These are phyloP conservation scores for Cymbidium sinense DNA, from an alignment of 106 monocot genomes.

Conservation along the genomic window DNA sequence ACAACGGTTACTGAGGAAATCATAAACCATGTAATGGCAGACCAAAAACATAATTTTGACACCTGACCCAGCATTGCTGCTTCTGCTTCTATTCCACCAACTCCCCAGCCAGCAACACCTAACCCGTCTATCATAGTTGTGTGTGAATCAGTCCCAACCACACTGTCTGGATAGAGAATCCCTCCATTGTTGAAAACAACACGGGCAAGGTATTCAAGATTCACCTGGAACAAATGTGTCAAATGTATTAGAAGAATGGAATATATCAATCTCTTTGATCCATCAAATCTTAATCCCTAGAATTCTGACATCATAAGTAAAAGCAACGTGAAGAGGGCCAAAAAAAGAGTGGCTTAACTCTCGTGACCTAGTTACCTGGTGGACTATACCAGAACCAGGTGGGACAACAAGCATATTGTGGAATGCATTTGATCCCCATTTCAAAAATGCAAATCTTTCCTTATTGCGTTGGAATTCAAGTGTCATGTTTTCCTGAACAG, in stretches of 20 bases:
- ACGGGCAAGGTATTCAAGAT: conserved; percentile 91
- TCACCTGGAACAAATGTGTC: conserved; percentile 48
- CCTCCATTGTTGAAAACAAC: conserved; percentile 85
- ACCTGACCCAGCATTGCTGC: conserved; percentile 99
- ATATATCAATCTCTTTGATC: background rate
- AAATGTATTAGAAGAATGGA: background rate
- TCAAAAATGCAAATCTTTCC: conserved; percentile 93
- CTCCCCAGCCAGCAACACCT: conserved; percentile 73
- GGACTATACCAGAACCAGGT: conserved; percentile 96
- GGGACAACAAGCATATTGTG: conserved; percentile 97
- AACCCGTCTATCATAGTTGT: conserved; percentile 98
- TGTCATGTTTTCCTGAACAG: conserved; percentile 85
- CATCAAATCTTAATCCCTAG: background rate
- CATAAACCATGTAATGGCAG: background rate
- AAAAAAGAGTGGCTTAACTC: background rate
- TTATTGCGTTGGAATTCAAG: conserved; percentile 81
- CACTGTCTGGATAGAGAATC: conserved; percentile 85
- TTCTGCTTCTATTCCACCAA: conserved; percentile 98
- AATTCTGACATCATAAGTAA: background rate
- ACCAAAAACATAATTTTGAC: background rate
- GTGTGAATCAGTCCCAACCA: conserved; percentile 94
- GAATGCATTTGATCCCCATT: conserved; percentile 94
- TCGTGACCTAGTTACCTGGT: conserved; percentile 49
- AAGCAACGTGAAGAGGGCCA: background rate
- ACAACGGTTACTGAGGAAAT: background rate